Base-by-base conservation (phyloP, 495 filamentous ascomycete genomes). In the Schizothecium vesticola region DNA sequence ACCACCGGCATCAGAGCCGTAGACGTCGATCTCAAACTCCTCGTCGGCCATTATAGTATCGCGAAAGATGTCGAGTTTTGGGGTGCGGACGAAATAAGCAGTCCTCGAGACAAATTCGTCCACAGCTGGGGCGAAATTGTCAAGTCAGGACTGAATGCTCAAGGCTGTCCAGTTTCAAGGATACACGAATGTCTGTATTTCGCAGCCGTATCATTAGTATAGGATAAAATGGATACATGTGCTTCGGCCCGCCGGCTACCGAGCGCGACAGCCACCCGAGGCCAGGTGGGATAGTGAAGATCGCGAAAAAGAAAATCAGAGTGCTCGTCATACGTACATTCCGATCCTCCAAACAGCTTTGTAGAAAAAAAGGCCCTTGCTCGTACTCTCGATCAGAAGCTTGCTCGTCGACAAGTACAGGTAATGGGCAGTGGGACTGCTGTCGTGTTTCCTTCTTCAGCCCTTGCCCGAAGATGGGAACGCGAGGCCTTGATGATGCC, bases 11-110 rank as follows among this genome's bases (percentile, higher is more conserved):
- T 66, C 65, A 76, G 97, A 94, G 70, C 92, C 94, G 78, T 97
- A 97, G 80, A 97, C 93, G 78, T 98, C 96, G 85, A 97, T 96
- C 77, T 98, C 95, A 85, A 97, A 98, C 75, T 96, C 93, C 80
- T 95, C 93, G 78, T 98, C 95, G 70, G 77, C 76, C 78, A 80
- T 80, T 59, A 8, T 74, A 67, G 25, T 51, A 31, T 59, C 19
- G 43, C n/a, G 43, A n/a, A 51, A 22, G 26, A 26, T 29, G 24
- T 57, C 24, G 61, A 21, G 24, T 67, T 56, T 24, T 33, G 24
- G 11, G 3, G 36, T 33, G 4, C 61, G 36, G 59, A 56, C 57
- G 58, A 23, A 31, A 26, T 24, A 31, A 13, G 61, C 16, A 19
- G 36, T 19, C 36, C 13, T 43, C 7, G 36, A 43, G 31, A 33